Percentiles rank a stretch among this genome's conserved stretches.
These are phyloP conservation scores for Skeletonema marinoi DNA, from an alignment of 108 stramenopile species.

Conservation along the genomic window DNA sequence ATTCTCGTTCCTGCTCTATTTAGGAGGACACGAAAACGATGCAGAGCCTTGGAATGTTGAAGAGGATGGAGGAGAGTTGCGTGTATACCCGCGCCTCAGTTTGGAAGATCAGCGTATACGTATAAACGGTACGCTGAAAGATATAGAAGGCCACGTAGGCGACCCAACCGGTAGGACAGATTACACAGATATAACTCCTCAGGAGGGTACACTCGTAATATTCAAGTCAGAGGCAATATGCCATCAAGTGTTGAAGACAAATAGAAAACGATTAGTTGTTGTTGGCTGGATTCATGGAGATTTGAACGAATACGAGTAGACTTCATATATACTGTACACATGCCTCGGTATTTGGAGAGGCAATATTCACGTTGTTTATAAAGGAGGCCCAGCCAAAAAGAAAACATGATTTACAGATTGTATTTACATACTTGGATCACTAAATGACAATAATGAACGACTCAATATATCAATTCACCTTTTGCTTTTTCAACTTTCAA, in stretches of 20 bases:
- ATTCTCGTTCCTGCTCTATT: slow-evolving; percentile 4
- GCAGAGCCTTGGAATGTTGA: slow-evolving; percentile 1
- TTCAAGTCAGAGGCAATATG: slow-evolving; percentile 18
- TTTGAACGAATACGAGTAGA: not conserved
- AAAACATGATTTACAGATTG: not conserved
- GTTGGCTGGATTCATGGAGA: slow-evolving; percentile 10
- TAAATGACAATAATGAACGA: not conserved
- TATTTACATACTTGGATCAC: not conserved
- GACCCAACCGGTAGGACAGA: slow-evolving; percentile 1
- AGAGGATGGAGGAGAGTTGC: slow-evolving; percentile 8
- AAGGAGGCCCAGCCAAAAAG: too few relatives aligned
- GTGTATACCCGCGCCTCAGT: slow-evolving; percentile 1
- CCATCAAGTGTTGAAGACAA: slow-evolving; percentile 10
- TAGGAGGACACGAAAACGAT: slow-evolving; percentile 4
- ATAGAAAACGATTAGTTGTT: slow-evolving; percentile 2
- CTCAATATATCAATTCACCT: not conserved
- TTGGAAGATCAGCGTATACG: slow-evolving; percentile 1
- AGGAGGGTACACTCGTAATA: slow-evolving; percentile 2
- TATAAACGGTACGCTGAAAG: not conserved
- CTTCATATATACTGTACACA: not conserved
- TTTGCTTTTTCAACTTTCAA: slow-evolving; percentile 13
- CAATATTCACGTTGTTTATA: too few relatives aligned
- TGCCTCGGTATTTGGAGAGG: not conserved
- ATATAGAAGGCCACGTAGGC: not conserved
- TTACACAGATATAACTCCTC: slow-evolving; percentile 3